Percentiles rank a stretch among this genome's conserved stretches.
These are phyloP conservation scores for Tinospora cordifolia DNA, from an alignment of 164 flowering plant genomes.

Conservation along the genomic window DNA sequence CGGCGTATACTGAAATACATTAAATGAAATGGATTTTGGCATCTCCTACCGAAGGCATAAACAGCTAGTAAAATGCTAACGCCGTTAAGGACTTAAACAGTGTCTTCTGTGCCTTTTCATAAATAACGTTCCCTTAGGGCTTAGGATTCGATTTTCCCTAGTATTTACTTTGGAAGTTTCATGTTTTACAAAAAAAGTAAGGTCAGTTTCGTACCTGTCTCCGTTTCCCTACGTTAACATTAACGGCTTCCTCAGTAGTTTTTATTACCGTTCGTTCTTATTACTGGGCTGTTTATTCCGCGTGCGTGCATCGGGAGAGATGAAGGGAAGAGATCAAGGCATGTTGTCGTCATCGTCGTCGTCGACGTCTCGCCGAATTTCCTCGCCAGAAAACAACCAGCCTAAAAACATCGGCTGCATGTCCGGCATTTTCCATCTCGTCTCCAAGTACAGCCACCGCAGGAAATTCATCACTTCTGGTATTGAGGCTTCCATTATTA, in stretches of 20 bases:
- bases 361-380: slow-evolving; percentile 15
- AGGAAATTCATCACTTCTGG: slow-evolving; percentile 56
- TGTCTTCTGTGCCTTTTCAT: too few relatives aligned
- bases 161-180: neutral
- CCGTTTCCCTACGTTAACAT: neutral
- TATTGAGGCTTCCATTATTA: neutral
- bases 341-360: slow-evolving; percentile 11
- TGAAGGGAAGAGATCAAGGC: slow-evolving; percentile 11
- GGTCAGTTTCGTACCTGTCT: neutral
- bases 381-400: slow-evolving; percentile 4
- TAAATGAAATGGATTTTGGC: too few relatives aligned
- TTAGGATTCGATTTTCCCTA: neutral
- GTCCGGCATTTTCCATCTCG: slow-evolving; percentile 53
- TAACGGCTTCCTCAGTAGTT: neutral
- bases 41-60: too few relatives aligned
- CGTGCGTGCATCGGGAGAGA: neutral
- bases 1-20: too few relatives aligned
- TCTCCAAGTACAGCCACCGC: slow-evolving; percentile 39
- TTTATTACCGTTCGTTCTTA: neutral
- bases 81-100: too few relatives aligned
- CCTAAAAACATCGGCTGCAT: slow-evolving; percentile 53
- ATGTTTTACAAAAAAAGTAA: neutral
- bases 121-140: neutral
- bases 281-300: neutral
- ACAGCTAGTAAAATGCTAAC: too few relatives aligned